phyloP scores from a whole-genome alignment of 2,329 filamentous ascomycete genomes.

The Pyrenophora tritici-repentis region DNA sequence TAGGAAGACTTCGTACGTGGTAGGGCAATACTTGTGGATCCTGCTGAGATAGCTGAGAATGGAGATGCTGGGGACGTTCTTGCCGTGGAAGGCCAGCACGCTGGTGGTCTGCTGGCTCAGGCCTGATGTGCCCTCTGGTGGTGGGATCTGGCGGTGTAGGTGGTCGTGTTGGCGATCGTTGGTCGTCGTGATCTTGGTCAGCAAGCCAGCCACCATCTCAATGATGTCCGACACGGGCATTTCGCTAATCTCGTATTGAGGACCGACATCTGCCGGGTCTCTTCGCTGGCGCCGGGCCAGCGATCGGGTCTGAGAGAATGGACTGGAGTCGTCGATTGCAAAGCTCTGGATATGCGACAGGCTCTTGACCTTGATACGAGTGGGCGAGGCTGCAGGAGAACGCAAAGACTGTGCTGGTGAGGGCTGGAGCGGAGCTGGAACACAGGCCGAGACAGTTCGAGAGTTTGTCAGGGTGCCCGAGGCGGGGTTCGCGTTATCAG shows the following conservation, averaged over 20 bases:
- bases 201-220: conserved; percentile 94
- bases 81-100: conserved; percentile 95
- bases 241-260: conserved; percentile 89
- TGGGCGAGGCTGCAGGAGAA: conserved; percentile 37
- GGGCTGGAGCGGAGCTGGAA: conserved; percentile 20
- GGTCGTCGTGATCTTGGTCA: conserved; percentile 96
- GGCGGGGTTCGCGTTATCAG: conserved; percentile 22
- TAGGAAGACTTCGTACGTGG: conserved; percentile 96
- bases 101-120: conserved; percentile 68
- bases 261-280: conserved; percentile 56
- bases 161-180: conserved; percentile 95
- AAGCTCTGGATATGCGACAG: conserved; percentile 90
- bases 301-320: conserved; percentile 56
- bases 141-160: conserved; percentile 73
- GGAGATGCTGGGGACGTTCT: conserved; percentile 96
- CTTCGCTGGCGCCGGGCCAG: conserved; percentile 49
- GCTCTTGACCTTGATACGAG: conserved; percentile 79
- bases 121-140: conserved; percentile 62
- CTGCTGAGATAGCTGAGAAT: conserved; percentile 93
- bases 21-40: conserved; percentile 98
- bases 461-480: conserved; percentile 23
- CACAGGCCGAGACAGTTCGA: conserved; percentile 28
- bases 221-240: conserved; percentile 98
- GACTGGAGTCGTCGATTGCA: conserved; percentile 74
- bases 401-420: conserved; percentile 35